Conservation (phyloP, 257 asterid genomes). For the Prunella vulgaris region DNA sequence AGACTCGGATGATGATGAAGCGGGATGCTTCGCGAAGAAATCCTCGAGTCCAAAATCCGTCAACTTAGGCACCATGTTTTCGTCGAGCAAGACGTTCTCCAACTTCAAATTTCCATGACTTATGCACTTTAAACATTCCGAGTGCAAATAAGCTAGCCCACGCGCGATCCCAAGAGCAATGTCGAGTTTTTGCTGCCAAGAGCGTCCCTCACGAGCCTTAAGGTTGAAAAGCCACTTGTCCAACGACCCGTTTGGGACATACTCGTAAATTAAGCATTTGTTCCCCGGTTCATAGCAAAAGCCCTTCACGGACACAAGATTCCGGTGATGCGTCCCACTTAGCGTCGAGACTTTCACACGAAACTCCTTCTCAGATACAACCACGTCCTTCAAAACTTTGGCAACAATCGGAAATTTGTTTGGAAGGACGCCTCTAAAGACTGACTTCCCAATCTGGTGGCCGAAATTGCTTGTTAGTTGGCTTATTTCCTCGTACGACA, state of each 20-base stretch:
- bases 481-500: constrained; percentile 46
- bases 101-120: constrained; percentile 57
- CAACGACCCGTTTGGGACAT: constrained; percentile 50
- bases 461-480: constrained; percentile 44
- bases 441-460: constrained; percentile 38
- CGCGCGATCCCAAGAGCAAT: constrained; percentile 55
- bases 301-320: constrained; percentile 51
- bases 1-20: constrained; percentile 49
- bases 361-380: constrained; percentile 53
- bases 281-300: constrained; percentile 49
- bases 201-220: constrained; percentile 16
- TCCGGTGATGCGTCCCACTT: constrained; percentile 63
- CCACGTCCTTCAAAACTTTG: constrained; percentile 41
- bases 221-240: constrained; percentile 44
- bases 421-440: constrained; percentile 47
- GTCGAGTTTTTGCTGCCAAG: constrained; percentile 44
- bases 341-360: constrained; percentile 43
- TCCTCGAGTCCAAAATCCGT: constrained; percentile 52
- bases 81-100: constrained; percentile 53
- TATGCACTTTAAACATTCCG: constrained; percentile 61
- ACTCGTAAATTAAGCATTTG: constrained; percentile 49
- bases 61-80: constrained; percentile 49
- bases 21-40: constrained; percentile 25
- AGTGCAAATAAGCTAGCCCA: constrained; percentile 51
- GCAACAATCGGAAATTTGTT: constrained; percentile 42